Percentiles rank a stretch among this genome's conserved stretches.
phyloP scores from a whole-genome alignment of 208 protist genomes.

The Trypanosoma theileri region DNA sequence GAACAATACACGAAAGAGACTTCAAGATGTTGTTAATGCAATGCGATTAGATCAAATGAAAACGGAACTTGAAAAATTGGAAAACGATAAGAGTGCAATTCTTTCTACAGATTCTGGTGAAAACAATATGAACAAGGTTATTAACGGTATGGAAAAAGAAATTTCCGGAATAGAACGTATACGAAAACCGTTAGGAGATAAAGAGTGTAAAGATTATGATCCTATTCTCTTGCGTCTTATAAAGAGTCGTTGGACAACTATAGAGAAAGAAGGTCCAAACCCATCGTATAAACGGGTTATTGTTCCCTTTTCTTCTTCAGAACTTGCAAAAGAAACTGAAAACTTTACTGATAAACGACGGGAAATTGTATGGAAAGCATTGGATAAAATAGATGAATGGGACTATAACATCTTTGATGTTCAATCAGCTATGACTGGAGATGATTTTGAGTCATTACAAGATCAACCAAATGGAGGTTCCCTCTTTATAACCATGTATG shows the following conservation, averaged over 20 bases:
- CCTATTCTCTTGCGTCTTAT: conserved; percentile 75
- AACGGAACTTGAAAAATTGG: conserved; percentile 37
- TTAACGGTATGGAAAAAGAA: not conserved
- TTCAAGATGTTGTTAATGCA: conserved; percentile 48
- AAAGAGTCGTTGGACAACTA: conserved; percentile 71
- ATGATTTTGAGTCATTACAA: conserved; percentile 64
- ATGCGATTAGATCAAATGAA: conserved; percentile 67
- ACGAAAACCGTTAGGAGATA: conserved; percentile 59
- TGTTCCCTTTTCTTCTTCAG: conserved; percentile 52
- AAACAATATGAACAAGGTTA: not conserved
- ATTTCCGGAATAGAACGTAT: conserved; percentile 32
- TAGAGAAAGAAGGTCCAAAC: conserved; percentile 43
- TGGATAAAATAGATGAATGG: conserved; percentile 84
- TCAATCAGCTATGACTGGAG: conserved; percentile 71
- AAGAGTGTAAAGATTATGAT: conserved; percentile 80
- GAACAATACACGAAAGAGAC: conserved; percentile 49
- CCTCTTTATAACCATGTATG: conserved; percentile 88
- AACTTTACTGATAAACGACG: conserved; percentile 36
- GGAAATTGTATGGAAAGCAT: conserved; percentile 54
- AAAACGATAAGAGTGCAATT: not conserved
- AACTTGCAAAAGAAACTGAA: conserved; percentile 41
- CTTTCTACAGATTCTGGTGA: not conserved
- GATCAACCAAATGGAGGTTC: conserved; percentile 68
- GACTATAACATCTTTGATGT: conserved; percentile 87
- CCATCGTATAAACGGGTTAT: conserved; percentile 65